Percentiles rank a stretch among this genome's conserved stretches.
phyloP scores from a whole-genome alignment of 495 filamentous ascomycete genomes.

The Bryoglossum gracile region DNA sequence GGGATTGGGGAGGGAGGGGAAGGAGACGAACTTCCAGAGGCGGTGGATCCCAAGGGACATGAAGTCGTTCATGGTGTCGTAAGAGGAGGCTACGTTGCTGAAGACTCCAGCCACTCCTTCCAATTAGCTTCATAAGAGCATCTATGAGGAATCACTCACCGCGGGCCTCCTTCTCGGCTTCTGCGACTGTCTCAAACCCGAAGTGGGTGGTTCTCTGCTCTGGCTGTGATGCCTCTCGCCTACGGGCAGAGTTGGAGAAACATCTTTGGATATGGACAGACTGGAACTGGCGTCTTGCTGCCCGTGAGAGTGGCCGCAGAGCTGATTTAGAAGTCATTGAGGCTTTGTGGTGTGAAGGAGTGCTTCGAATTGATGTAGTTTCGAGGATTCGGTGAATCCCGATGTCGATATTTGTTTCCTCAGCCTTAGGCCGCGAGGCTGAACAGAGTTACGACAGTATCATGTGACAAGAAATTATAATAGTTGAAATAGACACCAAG shows the following conservation, averaged over 20 bases:
- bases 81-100: conserved; percentile 84
- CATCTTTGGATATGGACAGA: neutral
- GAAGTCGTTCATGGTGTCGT: conserved; percentile 85
- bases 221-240: conserved; percentile 30
- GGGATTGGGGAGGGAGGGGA: neutral
- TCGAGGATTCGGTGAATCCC: neutral
- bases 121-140: neutral
- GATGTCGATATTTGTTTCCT: neutral
- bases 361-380: neutral
- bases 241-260: neutral
- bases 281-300: conserved; percentile 7
- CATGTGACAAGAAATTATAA: no score
- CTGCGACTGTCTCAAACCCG: conserved; percentile 81
- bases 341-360: neutral
- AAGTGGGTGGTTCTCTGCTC: conserved; percentile 78
- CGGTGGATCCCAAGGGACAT: conserved; percentile 98
- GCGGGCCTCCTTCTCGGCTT: conserved; percentile 70
- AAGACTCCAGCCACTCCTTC: conserved; percentile 75
- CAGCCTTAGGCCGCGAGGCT: conserved; percentile 2
- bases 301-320: conserved; percentile 14
- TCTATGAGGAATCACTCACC: no score
- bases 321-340: conserved; percentile 25
- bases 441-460: no score
- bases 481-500: no score
- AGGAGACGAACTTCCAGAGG: conserved; percentile 68